Evolutionary conservation across 495 filamentous ascomycete genomes (phyloP).

Genomic region (Schizothecium vesticola): DNA sequence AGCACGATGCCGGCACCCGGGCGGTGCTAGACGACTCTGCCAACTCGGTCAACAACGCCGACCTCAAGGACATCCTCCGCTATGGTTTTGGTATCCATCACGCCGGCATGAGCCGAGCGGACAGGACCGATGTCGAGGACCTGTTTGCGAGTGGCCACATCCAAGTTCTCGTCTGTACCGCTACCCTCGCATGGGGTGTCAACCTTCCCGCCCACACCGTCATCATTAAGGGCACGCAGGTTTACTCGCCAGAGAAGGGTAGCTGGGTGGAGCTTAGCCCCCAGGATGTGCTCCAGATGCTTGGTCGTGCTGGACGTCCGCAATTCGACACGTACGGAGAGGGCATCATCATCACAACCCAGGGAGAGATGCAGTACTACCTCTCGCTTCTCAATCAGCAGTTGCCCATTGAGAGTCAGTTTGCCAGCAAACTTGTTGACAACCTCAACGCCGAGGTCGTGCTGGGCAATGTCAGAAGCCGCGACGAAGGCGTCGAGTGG

Average conservation of each 20-base stretch:
- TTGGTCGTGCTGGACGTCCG: conserved; percentile 91
- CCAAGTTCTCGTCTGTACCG: conserved; percentile 94
- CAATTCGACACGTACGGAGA: conserved; percentile 98
- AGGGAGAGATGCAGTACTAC: conserved; percentile 93
- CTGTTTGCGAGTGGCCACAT: conserved; percentile 86
- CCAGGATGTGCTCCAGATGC: conserved; percentile 97
- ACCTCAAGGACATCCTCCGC: conserved; percentile 90
- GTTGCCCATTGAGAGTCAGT: conserved; percentile 93
- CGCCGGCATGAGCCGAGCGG: conserved; percentile 88
- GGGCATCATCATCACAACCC: conserved; percentile 96
- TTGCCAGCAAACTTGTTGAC: conserved; percentile 88
- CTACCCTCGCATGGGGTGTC: conserved; percentile 93
- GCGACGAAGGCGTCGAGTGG: conserved; percentile 97
- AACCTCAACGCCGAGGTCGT: conserved; percentile 98
- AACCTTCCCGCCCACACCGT: conserved; percentile 93
- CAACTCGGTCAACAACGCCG: conserved; percentile 73
- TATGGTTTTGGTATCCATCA: conserved; percentile 98
- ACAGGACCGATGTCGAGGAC: conserved; percentile 91
- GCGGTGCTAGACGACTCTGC: conserved; percentile 83
- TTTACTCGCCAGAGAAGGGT: conserved; percentile 98
- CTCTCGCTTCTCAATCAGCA: conserved; percentile 95
- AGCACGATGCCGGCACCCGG: conserved; percentile 85
- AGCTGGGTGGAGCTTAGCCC: conserved; percentile 98
- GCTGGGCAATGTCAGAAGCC: conserved; percentile 84
- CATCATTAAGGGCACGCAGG: conserved; percentile 94